Evolutionary conservation across 116 monocot species (phyloP).

Genomic region (Posidonia oceanica): DNA sequence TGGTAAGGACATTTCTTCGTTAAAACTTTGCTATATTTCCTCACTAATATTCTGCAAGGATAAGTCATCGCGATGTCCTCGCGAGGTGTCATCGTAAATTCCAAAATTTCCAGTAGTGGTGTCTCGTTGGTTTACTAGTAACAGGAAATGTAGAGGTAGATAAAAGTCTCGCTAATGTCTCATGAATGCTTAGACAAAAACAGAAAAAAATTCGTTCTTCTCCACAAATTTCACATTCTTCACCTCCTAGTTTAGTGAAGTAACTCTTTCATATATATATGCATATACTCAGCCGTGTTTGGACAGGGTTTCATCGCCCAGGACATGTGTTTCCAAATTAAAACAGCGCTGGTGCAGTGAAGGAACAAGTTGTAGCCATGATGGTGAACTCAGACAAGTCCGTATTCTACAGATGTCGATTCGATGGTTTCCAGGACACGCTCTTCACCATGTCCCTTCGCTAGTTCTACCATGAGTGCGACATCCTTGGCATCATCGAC

Average conservation of each 20-base stretch:
- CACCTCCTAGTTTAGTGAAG: background rate
- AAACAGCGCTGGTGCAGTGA: conserved; percentile 46
- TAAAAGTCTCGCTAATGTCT: too few relatives aligned
- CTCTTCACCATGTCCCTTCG: conserved; percentile 27
- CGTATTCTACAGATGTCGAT: conserved; percentile 29
- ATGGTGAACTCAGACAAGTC: conserved; percentile 23
- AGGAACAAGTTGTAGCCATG: conserved; percentile 62
- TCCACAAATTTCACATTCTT: background rate
- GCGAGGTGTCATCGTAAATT: too few relatives aligned
- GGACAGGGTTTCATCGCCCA: conserved; percentile 27
- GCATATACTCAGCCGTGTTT: conserved; percentile 8
- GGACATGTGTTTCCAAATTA: conserved; percentile 29
- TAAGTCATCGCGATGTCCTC: too few relatives aligned
- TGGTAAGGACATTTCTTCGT: too few relatives aligned
- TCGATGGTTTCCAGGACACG: conserved; percentile 42
- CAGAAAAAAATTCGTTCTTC: background rate
- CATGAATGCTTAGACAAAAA: too few relatives aligned
- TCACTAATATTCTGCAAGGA: too few relatives aligned
- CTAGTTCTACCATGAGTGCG: conserved; percentile 34
- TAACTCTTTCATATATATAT: background rate
- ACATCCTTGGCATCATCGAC: conserved; percentile 33
- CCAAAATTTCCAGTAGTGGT: too few relatives aligned
- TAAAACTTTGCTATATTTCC: too few relatives aligned
- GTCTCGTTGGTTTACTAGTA: too few relatives aligned
- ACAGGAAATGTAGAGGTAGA: too few relatives aligned